Evolutionary conservation across 345 rosid genomes (phyloP).

Genomic region (Heritiera littoralis): DNA sequence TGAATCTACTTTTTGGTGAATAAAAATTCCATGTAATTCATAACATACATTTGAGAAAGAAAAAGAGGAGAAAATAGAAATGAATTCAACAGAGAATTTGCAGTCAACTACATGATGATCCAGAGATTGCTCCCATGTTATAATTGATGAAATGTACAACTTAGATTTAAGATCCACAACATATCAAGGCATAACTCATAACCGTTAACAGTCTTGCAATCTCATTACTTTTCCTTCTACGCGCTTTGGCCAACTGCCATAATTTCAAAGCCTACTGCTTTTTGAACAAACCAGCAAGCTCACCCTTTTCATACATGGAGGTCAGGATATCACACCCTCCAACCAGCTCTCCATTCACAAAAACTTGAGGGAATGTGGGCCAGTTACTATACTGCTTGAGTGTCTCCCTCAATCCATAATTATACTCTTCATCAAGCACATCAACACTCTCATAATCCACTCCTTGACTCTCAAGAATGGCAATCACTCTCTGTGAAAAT

Average conservation of each 20-base stretch:
- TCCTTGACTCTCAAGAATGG: slow-evolving; percentile 81
- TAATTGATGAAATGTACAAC: background rate
- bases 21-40: background rate
- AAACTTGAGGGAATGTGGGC: slow-evolving; percentile 91
- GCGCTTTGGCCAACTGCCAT: background rate
- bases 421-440: slow-evolving; percentile 86
- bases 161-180: background rate
- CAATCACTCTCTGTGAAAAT: slow-evolving; percentile 82
- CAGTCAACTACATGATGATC: background rate
- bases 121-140: background rate
- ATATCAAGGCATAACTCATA: background rate
- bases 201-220: background rate
- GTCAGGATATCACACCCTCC: slow-evolving; percentile 89
- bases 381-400: slow-evolving; percentile 85
- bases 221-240: background rate
- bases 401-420: slow-evolving; percentile 74
- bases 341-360: slow-evolving; percentile 73
- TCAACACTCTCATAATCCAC: slow-evolving; percentile 80
- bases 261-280: slow-evolving; percentile 22
- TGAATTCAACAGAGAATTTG: background rate
- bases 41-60: background rate
- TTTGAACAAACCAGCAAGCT: slow-evolving; percentile 57
- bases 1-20: too few species aligned
- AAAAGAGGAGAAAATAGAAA: background rate
- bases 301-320: slow-evolving; percentile 80